Conservation (phyloP, 345 rosid species). For the Triadica sebifera region DNA sequence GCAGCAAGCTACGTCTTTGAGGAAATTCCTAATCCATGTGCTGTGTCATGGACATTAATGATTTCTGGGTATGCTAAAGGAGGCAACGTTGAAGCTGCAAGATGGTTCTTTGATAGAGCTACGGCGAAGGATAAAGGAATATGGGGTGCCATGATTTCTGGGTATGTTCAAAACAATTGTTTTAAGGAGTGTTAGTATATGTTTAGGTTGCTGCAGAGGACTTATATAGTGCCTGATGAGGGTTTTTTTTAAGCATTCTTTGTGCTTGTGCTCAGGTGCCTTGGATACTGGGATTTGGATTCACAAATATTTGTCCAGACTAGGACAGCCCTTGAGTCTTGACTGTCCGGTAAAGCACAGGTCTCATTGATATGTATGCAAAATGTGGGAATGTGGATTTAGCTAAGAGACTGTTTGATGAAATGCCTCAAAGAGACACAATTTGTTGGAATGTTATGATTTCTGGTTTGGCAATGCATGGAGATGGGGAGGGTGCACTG, state of each 20-base stretch:
- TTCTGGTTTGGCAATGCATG: constrained; percentile 41
- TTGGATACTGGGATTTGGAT: constrained; percentile 41
- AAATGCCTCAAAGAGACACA: constrained; percentile 30
- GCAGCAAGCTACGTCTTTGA: constrained; percentile 38
- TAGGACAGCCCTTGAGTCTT: constrained; percentile 7
- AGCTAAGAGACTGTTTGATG: constrained; percentile 34
- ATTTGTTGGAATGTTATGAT: constrained; percentile 44
- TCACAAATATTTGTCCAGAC: constrained; percentile 28
- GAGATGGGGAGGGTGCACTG: constrained; percentile 30
- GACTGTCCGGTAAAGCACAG: constrained; percentile 25
- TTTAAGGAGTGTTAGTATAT: constrained; percentile 45
- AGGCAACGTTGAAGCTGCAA: constrained; percentile 42
- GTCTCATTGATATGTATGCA: constrained; percentile 41
- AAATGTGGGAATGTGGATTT: constrained; percentile 37
- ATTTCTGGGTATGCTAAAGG: constrained; percentile 47
- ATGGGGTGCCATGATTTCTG: constrained; percentile 34
- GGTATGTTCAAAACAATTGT: constrained; percentile 37
- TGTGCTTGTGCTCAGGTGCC: constrained; percentile 40
- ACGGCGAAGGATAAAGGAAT: constrained; percentile 21
- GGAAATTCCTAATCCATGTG: constrained; percentile 32
- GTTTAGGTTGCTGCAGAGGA: constrained; percentile 38
- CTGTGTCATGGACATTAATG: constrained; percentile 50
- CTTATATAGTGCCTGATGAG: constrained; percentile 30
- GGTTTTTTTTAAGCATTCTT: constrained; percentile 33
- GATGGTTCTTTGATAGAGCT: constrained; percentile 21